These are phyloP conservation scores for Colletotrichum noveboracense DNA, from an alignment of 2,329 filamentous ascomycete genomes.

Conservation along the genomic window DNA sequence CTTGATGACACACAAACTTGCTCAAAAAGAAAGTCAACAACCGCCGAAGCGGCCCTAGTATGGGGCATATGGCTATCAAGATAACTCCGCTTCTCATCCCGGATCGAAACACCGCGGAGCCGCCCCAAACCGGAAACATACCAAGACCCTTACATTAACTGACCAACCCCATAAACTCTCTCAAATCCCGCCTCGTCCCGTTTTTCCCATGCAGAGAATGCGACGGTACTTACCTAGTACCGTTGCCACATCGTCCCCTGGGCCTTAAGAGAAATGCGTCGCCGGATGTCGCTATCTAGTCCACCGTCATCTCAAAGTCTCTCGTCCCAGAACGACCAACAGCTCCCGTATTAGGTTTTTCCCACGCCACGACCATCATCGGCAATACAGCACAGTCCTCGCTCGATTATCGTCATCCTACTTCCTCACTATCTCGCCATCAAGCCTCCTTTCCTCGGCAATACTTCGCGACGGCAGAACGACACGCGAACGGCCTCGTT, in stretches of 20 bases:
- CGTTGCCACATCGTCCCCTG: not conserved
- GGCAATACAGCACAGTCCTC: not conserved
- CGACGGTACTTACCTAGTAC: not conserved
- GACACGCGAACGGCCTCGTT: not conserved
- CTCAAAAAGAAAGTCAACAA: not conserved
- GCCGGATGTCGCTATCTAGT: not conserved
- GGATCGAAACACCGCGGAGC: slow-evolving; percentile 1
- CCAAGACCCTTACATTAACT: not conserved
- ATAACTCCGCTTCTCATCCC: not conserved
- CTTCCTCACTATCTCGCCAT: not conserved
- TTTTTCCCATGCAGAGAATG: not conserved
- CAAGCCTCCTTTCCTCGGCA: not conserved
- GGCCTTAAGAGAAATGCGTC: not conserved
- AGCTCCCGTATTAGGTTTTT: not conserved
- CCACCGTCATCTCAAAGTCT: not conserved
- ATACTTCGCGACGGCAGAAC: not conserved
- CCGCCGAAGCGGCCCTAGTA: not conserved
- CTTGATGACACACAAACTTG: slow-evolving; percentile 2
- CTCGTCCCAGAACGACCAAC: not conserved
- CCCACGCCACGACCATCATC: not conserved
- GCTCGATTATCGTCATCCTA: not conserved
- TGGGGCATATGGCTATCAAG: not conserved
- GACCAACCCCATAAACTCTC: not conserved
- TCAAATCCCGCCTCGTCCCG: slow-evolving; percentile 4
- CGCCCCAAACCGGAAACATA: slow-evolving; percentile 3